These are phyloP conservation scores for Streptanthus diversifolius DNA, from an alignment of 345 rosid species.

Conservation along the genomic window DNA sequence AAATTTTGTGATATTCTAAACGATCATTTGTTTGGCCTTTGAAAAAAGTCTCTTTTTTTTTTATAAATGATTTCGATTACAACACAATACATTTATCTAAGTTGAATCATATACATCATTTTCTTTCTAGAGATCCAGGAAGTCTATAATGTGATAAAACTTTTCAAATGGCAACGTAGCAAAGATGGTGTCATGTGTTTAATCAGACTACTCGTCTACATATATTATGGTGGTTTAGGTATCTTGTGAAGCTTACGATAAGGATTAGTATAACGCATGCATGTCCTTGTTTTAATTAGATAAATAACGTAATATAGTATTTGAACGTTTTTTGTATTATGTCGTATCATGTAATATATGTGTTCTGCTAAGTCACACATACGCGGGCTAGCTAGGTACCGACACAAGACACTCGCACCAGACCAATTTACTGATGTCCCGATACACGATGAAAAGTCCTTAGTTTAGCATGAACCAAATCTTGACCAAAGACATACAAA, in stretches of 20 bases:
- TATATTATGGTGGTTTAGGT: not conserved
- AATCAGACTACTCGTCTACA: not conserved
- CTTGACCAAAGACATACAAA: not conserved
- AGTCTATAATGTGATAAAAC: not conserved
- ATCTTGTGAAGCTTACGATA: not conserved
- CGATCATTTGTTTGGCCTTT: not conserved
- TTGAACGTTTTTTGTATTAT: not conserved
- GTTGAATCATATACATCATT: not conserved
- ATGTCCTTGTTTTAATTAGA: not conserved
- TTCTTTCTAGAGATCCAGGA: not conserved
- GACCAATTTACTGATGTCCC: not conserved
- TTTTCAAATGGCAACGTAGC: not conserved
- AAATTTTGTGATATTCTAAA: not conserved
- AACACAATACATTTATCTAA: not conserved
- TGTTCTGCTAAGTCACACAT: not conserved
- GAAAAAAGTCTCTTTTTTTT: too few relatives aligned
- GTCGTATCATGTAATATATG: not conserved
- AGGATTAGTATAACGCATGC: not conserved
- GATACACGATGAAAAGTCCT: not conserved
- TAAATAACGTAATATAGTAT: not conserved
- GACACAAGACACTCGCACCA: not conserved
- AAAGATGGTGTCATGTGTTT: not conserved
- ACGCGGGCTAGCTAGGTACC: not conserved
- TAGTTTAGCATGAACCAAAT: not conserved
- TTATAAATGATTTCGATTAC: not conserved